A percentile compares a stretch with the other conserved stretches of the same genome.
phyloP scores from a whole-genome alignment of 306 rosid genomes.

The Mimosa bimucronata region DNA sequence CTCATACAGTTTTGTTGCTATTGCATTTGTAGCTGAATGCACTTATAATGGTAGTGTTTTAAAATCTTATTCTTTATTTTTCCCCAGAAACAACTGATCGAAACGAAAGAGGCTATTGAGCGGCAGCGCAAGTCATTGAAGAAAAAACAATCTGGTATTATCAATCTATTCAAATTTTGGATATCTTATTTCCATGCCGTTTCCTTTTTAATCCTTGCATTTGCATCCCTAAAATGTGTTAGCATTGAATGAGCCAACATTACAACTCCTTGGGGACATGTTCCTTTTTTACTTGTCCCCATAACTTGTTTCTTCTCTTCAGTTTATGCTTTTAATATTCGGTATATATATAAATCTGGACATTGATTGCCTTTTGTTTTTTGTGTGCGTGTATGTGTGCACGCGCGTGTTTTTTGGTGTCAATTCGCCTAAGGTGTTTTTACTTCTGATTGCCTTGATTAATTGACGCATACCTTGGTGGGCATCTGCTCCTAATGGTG shows the following conservation, averaged over 20 bases:
- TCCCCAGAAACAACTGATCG: conserved; percentile 77
- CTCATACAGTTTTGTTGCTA: conserved; percentile 3
- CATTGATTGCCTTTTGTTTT: not conserved
- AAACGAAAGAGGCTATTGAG: conserved; percentile 89
- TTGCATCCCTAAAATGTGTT: conserved; percentile 22
- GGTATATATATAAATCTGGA: not conserved
- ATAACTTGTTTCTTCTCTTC: not conserved
- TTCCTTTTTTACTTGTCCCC: not conserved
- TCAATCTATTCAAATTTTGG: not conserved
- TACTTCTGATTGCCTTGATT: conserved; percentile 18
- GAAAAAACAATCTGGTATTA: conserved; percentile 82
- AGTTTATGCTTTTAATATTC: conserved; percentile 16
- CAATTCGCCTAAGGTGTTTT: not conserved
- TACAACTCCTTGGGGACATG: not conserved
- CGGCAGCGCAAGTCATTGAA: conserved; percentile 91
- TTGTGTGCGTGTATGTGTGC: not conserved
- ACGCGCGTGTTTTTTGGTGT: not conserved
- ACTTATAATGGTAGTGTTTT: not conserved
- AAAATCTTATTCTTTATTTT: conserved; percentile 16
- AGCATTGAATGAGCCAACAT: conserved; percentile 1
- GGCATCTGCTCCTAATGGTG: conserved; percentile 9
- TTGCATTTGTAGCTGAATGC: not conserved
- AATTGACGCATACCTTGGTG: conserved; percentile 16
- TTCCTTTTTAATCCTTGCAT: conserved; percentile 31
- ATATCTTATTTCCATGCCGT: not conserved